Percentiles rank a stretch among this genome's conserved stretches.
These are phyloP conservation scores for Kandelia obovata DNA, from an alignment of 345 rosid genomes.

Conservation along the genomic window DNA sequence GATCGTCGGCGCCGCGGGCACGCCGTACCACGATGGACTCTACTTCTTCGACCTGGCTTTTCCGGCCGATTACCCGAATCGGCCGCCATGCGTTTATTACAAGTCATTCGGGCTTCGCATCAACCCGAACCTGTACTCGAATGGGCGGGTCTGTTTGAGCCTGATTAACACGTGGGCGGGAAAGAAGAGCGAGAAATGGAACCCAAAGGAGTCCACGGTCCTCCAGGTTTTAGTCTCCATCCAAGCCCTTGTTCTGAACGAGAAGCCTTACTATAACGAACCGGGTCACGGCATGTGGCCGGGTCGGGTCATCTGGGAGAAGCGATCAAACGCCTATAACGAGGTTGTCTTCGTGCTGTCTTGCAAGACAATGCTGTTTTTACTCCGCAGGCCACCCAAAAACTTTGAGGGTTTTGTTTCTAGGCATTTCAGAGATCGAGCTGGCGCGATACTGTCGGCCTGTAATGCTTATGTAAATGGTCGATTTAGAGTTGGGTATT, in stretches of 20 bases:
- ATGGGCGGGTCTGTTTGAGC: slow-evolving; percentile 52
- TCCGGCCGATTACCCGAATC: slow-evolving; percentile 46
- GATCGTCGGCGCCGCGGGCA: slow-evolving; percentile 49
- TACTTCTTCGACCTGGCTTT: slow-evolving; percentile 61
- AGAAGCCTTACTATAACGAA: slow-evolving; percentile 51
- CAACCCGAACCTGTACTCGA: slow-evolving; percentile 54
- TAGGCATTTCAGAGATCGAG: slow-evolving; percentile 40
- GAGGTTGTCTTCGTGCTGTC: slow-evolving; percentile 36
- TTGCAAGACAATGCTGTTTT: slow-evolving; percentile 35
- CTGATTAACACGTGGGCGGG: slow-evolving; percentile 55
- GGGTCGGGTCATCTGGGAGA: slow-evolving; percentile 23
- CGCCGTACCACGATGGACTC: slow-evolving; percentile 65
- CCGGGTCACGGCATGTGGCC: slow-evolving; percentile 31
- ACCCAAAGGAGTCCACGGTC: slow-evolving; percentile 41
- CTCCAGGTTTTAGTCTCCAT: slow-evolving; percentile 55
- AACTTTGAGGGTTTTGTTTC: slow-evolving; percentile 41
- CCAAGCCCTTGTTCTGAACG: slow-evolving; percentile 56
- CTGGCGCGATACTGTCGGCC: slow-evolving; percentile 29
- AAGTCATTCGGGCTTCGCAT: slow-evolving; percentile 44
- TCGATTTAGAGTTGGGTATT: slow-evolving; percentile 33
- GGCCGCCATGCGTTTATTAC: slow-evolving; percentile 47
- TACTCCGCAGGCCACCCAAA: slow-evolving; percentile 34
- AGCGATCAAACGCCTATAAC: slow-evolving; percentile 29
- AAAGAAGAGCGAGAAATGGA: slow-evolving; percentile 44
- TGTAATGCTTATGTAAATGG: slow-evolving; percentile 36